phyloP scores from a whole-genome alignment of 495 filamentous ascomycete genomes.

The Hyaloscypha variabilis region DNA sequence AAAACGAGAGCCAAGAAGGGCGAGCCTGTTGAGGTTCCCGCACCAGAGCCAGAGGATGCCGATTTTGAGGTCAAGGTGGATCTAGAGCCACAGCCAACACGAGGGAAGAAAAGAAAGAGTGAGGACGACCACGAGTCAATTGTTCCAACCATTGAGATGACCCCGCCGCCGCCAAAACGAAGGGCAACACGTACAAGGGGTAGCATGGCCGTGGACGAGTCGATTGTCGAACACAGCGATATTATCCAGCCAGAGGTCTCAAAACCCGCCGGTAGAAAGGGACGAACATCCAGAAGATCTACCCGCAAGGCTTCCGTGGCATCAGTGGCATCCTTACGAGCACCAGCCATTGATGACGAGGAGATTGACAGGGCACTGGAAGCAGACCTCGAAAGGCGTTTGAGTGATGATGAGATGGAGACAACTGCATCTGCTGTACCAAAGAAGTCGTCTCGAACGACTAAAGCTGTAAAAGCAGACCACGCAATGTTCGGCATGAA shows the following conservation, averaged over 20 bases:
- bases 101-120: constrained; percentile 68
- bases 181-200: constrained; percentile 58
- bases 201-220: constrained; percentile 21
- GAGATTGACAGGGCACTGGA: constrained; percentile 71
- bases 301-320: constrained; percentile 42
- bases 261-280: constrained; percentile 27
- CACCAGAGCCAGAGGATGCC: constrained; percentile 39
- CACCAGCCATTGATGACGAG: constrained; percentile 59
- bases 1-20: constrained; percentile 63
- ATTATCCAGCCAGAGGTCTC: constrained; percentile 13
- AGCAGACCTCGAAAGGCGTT: constrained; percentile 63
- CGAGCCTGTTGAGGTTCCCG: constrained; percentile 51
- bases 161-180: constrained; percentile 64
- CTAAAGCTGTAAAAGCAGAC: constrained; percentile 23
- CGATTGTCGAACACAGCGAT: constrained; percentile 1
- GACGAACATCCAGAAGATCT: constrained; percentile 33
- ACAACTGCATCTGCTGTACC: neutral
- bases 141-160: constrained; percentile 16
- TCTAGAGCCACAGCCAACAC: constrained; percentile 44
- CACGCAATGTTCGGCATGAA: constrained; percentile 48
- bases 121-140: constrained; percentile 45
- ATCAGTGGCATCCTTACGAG: constrained; percentile 54
- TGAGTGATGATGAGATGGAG: constrained; percentile 57
- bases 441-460: constrained; percentile 16
- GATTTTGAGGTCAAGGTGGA: constrained; percentile 45